A percentile compares a stretch with the other conserved stretches of the same genome.
Evolutionary conservation across 192 early-diverging fungal genomes (phyloP).

Genomic region (Spizellomyces sp.): DNA sequence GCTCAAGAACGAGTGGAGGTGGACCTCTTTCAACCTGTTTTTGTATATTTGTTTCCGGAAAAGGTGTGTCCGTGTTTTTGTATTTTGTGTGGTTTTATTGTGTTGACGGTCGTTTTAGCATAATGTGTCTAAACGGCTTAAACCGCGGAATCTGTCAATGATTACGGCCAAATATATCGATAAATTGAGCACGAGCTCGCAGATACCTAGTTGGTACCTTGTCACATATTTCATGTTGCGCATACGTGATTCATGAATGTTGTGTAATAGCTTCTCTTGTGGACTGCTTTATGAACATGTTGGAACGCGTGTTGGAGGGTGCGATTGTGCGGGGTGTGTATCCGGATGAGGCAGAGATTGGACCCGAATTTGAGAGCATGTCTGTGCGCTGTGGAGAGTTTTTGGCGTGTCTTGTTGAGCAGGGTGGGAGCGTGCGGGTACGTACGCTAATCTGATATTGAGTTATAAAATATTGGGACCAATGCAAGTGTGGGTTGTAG

Average conservation of each 20-base stretch:
- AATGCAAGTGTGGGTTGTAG: too few species aligned
- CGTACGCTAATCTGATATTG: too few species aligned
- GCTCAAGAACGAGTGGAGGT: not conserved
- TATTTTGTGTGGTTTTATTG: too few species aligned
- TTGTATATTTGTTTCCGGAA: constrained; percentile 1
- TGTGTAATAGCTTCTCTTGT: not conserved
- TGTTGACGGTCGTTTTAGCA: not conserved
- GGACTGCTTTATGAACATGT: not conserved
- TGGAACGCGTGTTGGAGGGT: not conserved
- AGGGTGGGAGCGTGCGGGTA: too few species aligned
- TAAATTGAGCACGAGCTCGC: constrained; percentile 26
- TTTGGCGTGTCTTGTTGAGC: too few species aligned
- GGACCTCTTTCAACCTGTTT: not conserved
- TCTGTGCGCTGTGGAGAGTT: too few species aligned
- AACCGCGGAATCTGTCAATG: not conserved
- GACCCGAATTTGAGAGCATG: too few species aligned
- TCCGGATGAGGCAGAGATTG: not conserved
- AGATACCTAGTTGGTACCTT: constrained; percentile 1
- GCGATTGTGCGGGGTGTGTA: not conserved
- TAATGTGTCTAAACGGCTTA: not conserved
- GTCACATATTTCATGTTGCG: not conserved
- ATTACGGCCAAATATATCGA: constrained; percentile 15
- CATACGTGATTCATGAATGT: too few species aligned
- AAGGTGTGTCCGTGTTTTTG: too few species aligned
- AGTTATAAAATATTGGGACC: too few species aligned